These are phyloP conservation scores for Rhizopogon vinicolor DNA, from an alignment of 768 basidiomycete genomes.

Conservation along the genomic window DNA sequence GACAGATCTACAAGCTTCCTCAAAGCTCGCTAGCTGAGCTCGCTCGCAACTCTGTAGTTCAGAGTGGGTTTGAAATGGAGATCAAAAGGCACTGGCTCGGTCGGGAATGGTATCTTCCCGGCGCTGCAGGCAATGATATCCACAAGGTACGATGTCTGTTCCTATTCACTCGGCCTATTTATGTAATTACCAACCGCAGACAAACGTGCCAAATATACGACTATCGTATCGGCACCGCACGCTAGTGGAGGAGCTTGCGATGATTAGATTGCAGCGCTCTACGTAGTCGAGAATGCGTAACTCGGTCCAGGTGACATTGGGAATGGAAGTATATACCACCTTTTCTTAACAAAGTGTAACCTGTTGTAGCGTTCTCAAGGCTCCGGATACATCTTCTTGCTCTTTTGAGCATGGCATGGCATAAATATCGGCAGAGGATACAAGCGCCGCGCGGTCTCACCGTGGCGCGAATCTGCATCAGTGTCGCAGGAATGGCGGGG, in stretches of 20 bases:
- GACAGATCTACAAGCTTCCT: conserved; percentile 91
- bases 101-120: conserved; percentile 88
- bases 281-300: neutral
- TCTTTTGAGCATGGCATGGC: neutral
- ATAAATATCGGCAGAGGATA: neutral
- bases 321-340: neutral
- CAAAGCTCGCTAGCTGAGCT: conserved; percentile 94
- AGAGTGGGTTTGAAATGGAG: conserved; percentile 99
- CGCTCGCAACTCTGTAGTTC: conserved; percentile 95
- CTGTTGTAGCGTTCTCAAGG: neutral
- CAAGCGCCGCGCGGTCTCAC: neutral
- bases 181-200: conserved; percentile 40
- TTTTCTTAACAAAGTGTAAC: neutral
- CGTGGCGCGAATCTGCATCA: neutral
- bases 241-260: conserved; percentile 75
- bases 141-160: conserved; percentile 61
- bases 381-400: neutral
- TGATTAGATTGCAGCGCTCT: conserved; percentile 43
- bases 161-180: neutral
- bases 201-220: conserved; percentile 94
- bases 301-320: neutral
- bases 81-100: conserved; percentile 96
- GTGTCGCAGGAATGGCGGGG: neutral
- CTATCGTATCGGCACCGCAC: conserved; percentile 91
- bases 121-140: conserved; percentile 92